Evolutionary conservation across 2,329 filamentous ascomycete genomes (phyloP).

Genomic region (Fusarium nelsonii): DNA sequence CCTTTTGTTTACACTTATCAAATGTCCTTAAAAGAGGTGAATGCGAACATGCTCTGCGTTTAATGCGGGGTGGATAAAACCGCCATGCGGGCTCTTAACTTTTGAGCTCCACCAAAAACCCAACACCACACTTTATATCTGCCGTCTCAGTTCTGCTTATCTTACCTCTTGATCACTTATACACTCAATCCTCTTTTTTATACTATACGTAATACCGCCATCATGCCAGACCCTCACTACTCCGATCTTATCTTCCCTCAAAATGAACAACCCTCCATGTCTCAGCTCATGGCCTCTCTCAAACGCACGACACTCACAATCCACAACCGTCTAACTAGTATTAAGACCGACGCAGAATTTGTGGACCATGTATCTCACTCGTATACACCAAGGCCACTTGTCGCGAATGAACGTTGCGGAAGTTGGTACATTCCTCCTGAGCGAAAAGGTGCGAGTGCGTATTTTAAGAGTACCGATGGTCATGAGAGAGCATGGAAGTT

Average conservation of each 20-base stretch:
- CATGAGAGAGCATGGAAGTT: conserved; percentile 93
- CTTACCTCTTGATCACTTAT: too few species aligned
- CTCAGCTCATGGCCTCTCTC: conserved; percentile 76
- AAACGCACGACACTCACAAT: conserved; percentile 82
- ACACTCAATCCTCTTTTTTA: too few species aligned
- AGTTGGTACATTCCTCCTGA: conserved; percentile 88
- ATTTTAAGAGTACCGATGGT: conserved; percentile 98
- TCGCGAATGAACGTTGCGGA: conserved; percentile 95
- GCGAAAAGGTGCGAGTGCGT: conserved; percentile 78
- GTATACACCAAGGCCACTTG: conserved; percentile 71
- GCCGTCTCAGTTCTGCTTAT: not conserved
- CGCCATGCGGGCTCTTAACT: conserved; percentile 14
- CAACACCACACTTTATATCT: conserved; percentile 13
- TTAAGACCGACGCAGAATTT: conserved; percentile 81
- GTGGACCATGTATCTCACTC: conserved; percentile 70
- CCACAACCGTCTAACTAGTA: conserved; percentile 84
- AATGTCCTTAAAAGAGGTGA: not conserved
- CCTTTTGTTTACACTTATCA: conserved; percentile 1
- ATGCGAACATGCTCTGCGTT: conserved; percentile 4
- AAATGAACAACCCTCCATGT: conserved; percentile 76
- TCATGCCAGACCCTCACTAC: conserved; percentile 47
- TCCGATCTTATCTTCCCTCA: conserved; percentile 64
- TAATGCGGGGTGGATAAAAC: conserved; percentile 33
- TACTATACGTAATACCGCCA: not conserved
- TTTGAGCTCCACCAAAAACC: conserved; percentile 41